phyloP scores from a whole-genome alignment of 2,329 filamentous ascomycete genomes.

The Penicillium paneum region DNA sequence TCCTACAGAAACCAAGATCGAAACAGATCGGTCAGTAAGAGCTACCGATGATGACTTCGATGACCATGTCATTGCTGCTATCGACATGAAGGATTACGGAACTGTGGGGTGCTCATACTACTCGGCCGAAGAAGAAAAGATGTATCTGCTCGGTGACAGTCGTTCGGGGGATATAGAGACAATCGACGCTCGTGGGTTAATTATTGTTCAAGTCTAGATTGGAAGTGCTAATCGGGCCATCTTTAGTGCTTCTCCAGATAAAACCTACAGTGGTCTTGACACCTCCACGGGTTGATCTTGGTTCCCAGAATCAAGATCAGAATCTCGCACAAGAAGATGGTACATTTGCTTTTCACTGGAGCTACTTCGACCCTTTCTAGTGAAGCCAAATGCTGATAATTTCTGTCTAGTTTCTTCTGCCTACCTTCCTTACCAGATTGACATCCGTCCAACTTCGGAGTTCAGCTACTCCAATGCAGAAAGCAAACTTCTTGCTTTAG shows the following conservation, averaged over 20 bases:
- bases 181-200: conserved; percentile 54
- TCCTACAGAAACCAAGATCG: conserved; percentile 1
- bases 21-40: conserved; percentile 32
- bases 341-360: conserved; percentile 23
- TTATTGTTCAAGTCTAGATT: not conserved
- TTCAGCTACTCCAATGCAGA: conserved; percentile 68
- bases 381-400: not conserved
- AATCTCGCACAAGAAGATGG: conserved; percentile 42
- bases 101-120: conserved; percentile 84
- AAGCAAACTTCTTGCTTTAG: conserved; percentile 61
- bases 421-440: conserved; percentile 59
- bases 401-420: conserved; percentile 45
- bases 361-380: not conserved
- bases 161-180: conserved; percentile 65
- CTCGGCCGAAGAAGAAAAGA: conserved; percentile 62
- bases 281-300: conserved; percentile 55
- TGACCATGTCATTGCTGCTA: conserved; percentile 73
- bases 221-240: conserved; percentile 8
- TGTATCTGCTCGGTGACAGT: conserved; percentile 76
- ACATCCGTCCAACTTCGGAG: conserved; percentile 67
- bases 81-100: conserved; percentile 68
- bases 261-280: conserved; percentile 60
- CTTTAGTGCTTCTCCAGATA: conserved; percentile 58
- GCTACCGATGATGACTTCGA: conserved; percentile 49
- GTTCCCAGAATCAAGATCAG: conserved; percentile 34